phyloP scores from a whole-genome alignment of 1,284 basidiomycete genomes.

The Tremellales sp. region DNA sequence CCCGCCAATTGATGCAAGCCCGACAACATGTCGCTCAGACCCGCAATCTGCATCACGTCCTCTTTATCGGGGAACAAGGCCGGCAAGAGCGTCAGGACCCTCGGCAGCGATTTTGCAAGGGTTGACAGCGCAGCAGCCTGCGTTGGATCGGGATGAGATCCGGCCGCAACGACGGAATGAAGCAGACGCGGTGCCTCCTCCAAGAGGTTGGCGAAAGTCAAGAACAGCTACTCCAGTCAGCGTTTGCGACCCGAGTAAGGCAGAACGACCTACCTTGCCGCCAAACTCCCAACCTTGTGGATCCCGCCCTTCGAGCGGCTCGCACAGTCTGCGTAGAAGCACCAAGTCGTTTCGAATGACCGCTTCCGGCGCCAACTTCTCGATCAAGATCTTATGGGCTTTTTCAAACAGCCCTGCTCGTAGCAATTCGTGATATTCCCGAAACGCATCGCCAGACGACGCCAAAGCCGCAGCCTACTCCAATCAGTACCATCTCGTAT shows the following conservation, averaged over 20 bases:
- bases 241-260: slow-evolving; percentile 1
- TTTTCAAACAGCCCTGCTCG: slow-evolving; percentile 64
- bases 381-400: slow-evolving; percentile 77
- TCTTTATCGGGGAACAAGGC: slow-evolving; percentile 53
- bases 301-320: slow-evolving; percentile 59
- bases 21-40: slow-evolving; percentile 39
- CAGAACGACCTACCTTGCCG: slow-evolving; percentile 61
- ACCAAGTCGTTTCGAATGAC: slow-evolving; percentile 73
- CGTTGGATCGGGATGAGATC: slow-evolving; percentile 44
- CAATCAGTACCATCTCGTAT: not conserved
- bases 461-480: slow-evolving; percentile 34
- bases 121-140: slow-evolving; percentile 57
- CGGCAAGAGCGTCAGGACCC: slow-evolving; percentile 65
- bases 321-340: slow-evolving; percentile 70
- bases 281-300: slow-evolving; percentile 72
- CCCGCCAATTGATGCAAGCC: slow-evolving; percentile 32
- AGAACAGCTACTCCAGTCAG: slow-evolving; percentile 26
- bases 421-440: slow-evolving; percentile 73
- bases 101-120: slow-evolving; percentile 60
- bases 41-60: slow-evolving; percentile 37
- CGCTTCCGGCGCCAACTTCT: slow-evolving; percentile 84
- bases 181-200: slow-evolving; percentile 33
- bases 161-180: slow-evolving; percentile 20
- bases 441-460: slow-evolving; percentile 58
- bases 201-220: slow-evolving; percentile 38